Evolutionary conservation across 2,329 filamentous ascomycete species (phyloP).

Genomic region (Xylaria sp.): DNA sequence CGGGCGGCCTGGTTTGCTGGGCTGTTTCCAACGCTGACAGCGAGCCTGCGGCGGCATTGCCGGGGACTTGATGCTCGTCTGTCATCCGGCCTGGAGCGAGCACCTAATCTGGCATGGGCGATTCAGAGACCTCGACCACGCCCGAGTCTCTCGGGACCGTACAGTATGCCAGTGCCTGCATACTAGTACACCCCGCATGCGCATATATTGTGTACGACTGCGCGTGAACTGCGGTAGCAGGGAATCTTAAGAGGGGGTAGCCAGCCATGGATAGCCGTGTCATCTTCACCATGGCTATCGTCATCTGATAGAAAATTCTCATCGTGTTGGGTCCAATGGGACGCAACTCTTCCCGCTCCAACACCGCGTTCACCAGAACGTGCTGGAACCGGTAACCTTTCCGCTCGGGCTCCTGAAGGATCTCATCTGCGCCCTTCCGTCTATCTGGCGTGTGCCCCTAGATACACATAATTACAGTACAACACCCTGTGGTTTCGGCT

Average conservation of each 20-base stretch:
- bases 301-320: constrained; percentile 26
- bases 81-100: constrained; percentile 15
- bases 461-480: neutral
- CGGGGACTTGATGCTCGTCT: constrained; percentile 14
- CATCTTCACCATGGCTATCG: constrained; percentile 26
- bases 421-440: neutral
- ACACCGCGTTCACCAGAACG: neutral
- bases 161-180: constrained; percentile 29
- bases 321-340: constrained; percentile 10
- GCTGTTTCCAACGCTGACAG: neutral
- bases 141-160: constrained; percentile 26
- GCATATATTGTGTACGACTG: constrained; percentile 25
- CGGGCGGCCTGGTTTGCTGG: neutral
- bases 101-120: constrained; percentile 6
- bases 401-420: neutral
- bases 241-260: constrained; percentile 23
- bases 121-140: constrained; percentile 5
- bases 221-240: constrained; percentile 36
- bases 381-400: constrained; percentile 6
- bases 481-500: neutral
- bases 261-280: constrained; percentile 32
- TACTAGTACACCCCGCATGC: constrained; percentile 33
- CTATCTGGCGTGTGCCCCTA: neutral
- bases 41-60: constrained; percentile 12
- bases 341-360: neutral